Conservation (phyloP, 1,139 yeast species). For the Hemisphaericaspora xylofermentans region DNA sequence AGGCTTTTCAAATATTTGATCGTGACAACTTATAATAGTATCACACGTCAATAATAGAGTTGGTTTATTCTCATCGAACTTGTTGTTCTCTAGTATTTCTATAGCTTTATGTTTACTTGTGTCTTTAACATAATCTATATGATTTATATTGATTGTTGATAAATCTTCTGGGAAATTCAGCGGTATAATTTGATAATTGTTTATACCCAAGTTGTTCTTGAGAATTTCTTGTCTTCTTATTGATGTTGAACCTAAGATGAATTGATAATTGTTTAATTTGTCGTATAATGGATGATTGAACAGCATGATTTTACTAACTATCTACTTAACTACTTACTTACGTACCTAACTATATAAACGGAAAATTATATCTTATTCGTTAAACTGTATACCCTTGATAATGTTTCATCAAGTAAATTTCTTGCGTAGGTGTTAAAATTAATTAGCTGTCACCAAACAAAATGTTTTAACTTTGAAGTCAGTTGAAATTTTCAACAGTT, state of each 20-base stretch:
- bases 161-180: conserved; percentile 76
- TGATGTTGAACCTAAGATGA: conserved; percentile 80
- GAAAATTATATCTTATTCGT: too few relatives aligned
- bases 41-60: conserved; percentile 68
- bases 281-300: conserved; percentile 27
- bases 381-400: too few relatives aligned
- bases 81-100: conserved; percentile 49
- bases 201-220: conserved; percentile 56
- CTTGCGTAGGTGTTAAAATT: too few relatives aligned
- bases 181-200: conserved; percentile 39
- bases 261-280: conserved; percentile 25
- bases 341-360: too few relatives aligned
- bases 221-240: conserved; percentile 77
- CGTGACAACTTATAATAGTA: conserved; percentile 68
- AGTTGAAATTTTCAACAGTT: too few relatives aligned
- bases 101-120: conserved; percentile 65
- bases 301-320: too few relatives aligned
- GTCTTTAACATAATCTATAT: conserved; percentile 61
- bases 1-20: conserved; percentile 78
- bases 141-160: conserved; percentile 48
- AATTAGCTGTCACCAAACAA: too few relatives aligned
- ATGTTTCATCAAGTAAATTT: too few relatives aligned
- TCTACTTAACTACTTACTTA: too few relatives aligned
- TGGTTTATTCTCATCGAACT: conserved; percentile 9
- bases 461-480: too few relatives aligned